Conservation (phyloP, 164 flowering plant genomes). For the Nymphaea thermarum region DNA sequence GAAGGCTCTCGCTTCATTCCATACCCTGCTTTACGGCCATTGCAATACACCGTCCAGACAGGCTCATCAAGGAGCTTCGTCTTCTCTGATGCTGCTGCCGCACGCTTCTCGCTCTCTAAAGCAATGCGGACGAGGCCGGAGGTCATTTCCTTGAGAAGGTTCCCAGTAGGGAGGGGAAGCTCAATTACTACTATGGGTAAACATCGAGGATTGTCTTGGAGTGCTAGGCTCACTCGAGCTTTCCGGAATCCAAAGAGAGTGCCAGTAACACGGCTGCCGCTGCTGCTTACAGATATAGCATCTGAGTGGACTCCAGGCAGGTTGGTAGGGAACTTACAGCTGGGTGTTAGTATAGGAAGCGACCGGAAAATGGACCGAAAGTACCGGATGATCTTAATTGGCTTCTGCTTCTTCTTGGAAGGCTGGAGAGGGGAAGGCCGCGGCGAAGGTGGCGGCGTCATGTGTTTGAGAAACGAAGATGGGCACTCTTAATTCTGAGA, state of each 20-base stretch:
- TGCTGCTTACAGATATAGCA: slow-evolving; percentile 6
- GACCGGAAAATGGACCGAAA: slow-evolving; percentile 63
- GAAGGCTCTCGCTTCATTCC: slow-evolving; percentile 47
- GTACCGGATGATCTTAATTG: slow-evolving; percentile 30
- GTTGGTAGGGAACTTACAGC: slow-evolving; percentile 49
- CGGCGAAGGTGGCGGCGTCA: slow-evolving; percentile 6
- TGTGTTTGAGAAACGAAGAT: slow-evolving; percentile 4
- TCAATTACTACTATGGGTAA: slow-evolving; percentile 50
- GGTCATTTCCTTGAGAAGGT: slow-evolving; percentile 50
- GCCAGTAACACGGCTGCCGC: slow-evolving; percentile 42
- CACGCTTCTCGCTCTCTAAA: slow-evolving; percentile 52
- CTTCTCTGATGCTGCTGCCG: slow-evolving; percentile 23
- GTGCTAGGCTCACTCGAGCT: slow-evolving; percentile 42
- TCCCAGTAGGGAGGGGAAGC: slow-evolving; percentile 47
- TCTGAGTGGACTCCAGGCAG: slow-evolving; percentile 47
- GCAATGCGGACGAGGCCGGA: slow-evolving; percentile 65
- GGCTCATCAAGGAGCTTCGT: slow-evolving; percentile 51
- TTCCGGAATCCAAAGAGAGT: slow-evolving; percentile 69
- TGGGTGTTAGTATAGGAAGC: slow-evolving; percentile 60
- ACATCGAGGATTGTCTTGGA: slow-evolving; percentile 51
- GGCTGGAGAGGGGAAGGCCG: slow-evolving; percentile 34
- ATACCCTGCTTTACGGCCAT: slow-evolving; percentile 58
- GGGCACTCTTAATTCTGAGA: not conserved
- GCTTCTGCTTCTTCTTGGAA: slow-evolving; percentile 19
- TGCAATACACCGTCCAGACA: slow-evolving; percentile 62